A percentile compares a stretch with the other conserved stretches of the same genome.
phyloP scores from a whole-genome alignment of 306 rosid genomes.

The Cicer judaicum region DNA sequence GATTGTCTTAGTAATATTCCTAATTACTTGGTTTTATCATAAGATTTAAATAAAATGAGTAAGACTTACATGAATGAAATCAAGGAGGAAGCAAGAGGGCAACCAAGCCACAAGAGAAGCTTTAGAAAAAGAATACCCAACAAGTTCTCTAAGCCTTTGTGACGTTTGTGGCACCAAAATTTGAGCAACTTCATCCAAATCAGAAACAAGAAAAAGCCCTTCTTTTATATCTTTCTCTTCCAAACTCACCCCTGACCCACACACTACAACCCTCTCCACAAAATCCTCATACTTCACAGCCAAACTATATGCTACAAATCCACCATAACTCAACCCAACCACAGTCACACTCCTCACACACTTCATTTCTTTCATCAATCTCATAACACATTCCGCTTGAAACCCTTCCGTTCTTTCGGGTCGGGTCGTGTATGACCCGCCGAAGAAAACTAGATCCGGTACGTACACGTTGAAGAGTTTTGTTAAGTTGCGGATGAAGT shows the following conservation, averaged over 20 bases:
- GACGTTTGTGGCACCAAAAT: slow-evolving; percentile 82
- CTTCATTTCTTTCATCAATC: slow-evolving; percentile 63
- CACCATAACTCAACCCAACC: slow-evolving; percentile 90
- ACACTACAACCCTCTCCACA: slow-evolving; percentile 83
- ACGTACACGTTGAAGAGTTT: slow-evolving; percentile 72
- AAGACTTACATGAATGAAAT: slow-evolving; percentile 68
- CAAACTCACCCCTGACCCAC: slow-evolving; percentile 78
- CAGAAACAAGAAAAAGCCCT: slow-evolving; percentile 62
- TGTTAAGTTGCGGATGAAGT: slow-evolving; percentile 55
- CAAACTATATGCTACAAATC: slow-evolving; percentile 73
- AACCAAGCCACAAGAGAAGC: slow-evolving; percentile 50
- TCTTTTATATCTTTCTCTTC: slow-evolving; percentile 77
- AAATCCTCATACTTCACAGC: slow-evolving; percentile 56
- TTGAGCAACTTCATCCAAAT: slow-evolving; percentile 67
- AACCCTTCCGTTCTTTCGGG: slow-evolving; percentile 69
- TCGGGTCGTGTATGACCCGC: slow-evolving; percentile 65
- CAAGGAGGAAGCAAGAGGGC: slow-evolving; percentile 74
- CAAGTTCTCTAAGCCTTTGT: slow-evolving; percentile 55
- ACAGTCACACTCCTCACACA: slow-evolving; percentile 55
- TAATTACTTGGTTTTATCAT: no score
- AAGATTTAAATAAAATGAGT: no score
- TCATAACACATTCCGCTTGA: slow-evolving; percentile 83
- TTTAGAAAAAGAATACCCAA: slow-evolving; percentile 54
- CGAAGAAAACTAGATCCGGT: slow-evolving; percentile 87
- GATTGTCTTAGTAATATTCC: no score